Evolutionary conservation across 2,329 filamentous ascomycete species (phyloP).

Genomic region (Zymoseptoria tritici): DNA sequence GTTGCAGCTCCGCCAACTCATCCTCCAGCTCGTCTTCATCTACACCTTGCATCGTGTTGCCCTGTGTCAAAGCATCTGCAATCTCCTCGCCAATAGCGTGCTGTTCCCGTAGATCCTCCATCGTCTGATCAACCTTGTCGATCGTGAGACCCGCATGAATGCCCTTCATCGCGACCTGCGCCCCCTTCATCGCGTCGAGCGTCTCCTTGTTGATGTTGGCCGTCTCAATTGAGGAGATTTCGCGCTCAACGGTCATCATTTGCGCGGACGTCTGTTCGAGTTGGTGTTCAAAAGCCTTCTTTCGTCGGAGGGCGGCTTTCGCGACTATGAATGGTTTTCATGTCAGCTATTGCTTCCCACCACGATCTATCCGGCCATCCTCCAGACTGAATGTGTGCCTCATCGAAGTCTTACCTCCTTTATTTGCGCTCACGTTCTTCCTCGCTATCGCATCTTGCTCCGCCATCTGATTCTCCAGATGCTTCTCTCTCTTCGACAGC

Average conservation of each 20-base stretch:
- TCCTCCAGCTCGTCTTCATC: slow-evolving; percentile 83
- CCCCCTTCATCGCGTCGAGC: slow-evolving; percentile 85
- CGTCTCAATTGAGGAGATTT: slow-evolving; percentile 94
- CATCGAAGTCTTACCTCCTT: slow-evolving; percentile 60
- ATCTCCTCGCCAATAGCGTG: slow-evolving; percentile 93
- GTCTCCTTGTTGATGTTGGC: slow-evolving; percentile 99
- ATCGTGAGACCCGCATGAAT: slow-evolving; percentile 88
- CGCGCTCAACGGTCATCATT: slow-evolving; percentile 85
- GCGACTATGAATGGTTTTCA: slow-evolving; percentile 54
- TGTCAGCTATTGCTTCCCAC: neutral
- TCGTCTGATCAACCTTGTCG: slow-evolving; percentile 89
- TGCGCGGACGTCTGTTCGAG: slow-evolving; percentile 85
- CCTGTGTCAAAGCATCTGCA: slow-evolving; percentile 68
- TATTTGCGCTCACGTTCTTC: slow-evolving; percentile 84
- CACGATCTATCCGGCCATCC: neutral
- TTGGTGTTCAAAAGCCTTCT: slow-evolving; percentile 88
- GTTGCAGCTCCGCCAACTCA: slow-evolving; percentile 79
- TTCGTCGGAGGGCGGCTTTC: slow-evolving; percentile 80
- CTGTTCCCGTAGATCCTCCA: slow-evolving; percentile 88
- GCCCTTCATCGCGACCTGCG: slow-evolving; percentile 80
- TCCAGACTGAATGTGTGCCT: slow-evolving; percentile 6
- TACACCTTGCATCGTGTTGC: slow-evolving; percentile 59
- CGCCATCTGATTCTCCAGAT: slow-evolving; percentile 84
- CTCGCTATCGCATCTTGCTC: slow-evolving; percentile 83
- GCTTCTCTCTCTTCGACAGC: slow-evolving; percentile 92